phyloP scores from a whole-genome alignment of 2,329 filamentous ascomycete genomes.

The Penicillium sp. region DNA sequence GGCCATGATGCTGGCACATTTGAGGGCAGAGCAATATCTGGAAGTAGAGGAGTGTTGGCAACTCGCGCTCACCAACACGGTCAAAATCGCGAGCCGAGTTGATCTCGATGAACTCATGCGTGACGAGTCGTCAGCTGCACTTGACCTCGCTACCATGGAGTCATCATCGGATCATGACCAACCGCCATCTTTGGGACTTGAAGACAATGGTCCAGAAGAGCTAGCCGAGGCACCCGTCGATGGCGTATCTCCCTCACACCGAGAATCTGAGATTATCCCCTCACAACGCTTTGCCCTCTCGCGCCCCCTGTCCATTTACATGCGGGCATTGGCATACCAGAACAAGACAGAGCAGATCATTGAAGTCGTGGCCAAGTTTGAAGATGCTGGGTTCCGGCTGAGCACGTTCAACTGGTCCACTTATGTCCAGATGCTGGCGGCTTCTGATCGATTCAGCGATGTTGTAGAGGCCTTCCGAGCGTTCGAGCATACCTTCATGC shows the following conservation, averaged over 20 bases:
- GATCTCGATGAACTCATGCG: slow-evolving; percentile 26
- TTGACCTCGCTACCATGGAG: background rate
- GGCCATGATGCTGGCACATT: slow-evolving; percentile 69
- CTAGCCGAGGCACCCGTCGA: background rate
- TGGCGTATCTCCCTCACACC: background rate
- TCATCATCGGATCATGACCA: background rate
- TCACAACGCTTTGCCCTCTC: slow-evolving; percentile 54
- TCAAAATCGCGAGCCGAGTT: slow-evolving; percentile 45
- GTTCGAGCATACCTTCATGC: slow-evolving; percentile 79
- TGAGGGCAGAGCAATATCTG: slow-evolving; percentile 59
- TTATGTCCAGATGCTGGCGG: slow-evolving; percentile 68
- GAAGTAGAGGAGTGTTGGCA: slow-evolving; percentile 69
- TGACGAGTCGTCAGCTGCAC: background rate
- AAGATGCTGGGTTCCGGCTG: slow-evolving; percentile 69
- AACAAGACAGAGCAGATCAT: slow-evolving; percentile 57
- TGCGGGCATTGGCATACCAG: slow-evolving; percentile 55
- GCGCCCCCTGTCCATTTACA: slow-evolving; percentile 53
- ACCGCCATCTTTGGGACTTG: background rate
- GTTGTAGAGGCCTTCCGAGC: slow-evolving; percentile 63
- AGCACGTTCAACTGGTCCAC: slow-evolving; percentile 80
- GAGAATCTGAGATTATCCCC: slow-evolving; percentile 14
- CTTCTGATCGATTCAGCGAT: slow-evolving; percentile 59
- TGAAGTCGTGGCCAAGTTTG: slow-evolving; percentile 57
- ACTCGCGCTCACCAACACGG: slow-evolving; percentile 58
- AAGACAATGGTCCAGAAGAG: background rate